Percentiles rank a stretch among this genome's conserved stretches.
phyloP scores from a whole-genome alignment of 306 rosid genomes.

The Glycine tomentella region DNA sequence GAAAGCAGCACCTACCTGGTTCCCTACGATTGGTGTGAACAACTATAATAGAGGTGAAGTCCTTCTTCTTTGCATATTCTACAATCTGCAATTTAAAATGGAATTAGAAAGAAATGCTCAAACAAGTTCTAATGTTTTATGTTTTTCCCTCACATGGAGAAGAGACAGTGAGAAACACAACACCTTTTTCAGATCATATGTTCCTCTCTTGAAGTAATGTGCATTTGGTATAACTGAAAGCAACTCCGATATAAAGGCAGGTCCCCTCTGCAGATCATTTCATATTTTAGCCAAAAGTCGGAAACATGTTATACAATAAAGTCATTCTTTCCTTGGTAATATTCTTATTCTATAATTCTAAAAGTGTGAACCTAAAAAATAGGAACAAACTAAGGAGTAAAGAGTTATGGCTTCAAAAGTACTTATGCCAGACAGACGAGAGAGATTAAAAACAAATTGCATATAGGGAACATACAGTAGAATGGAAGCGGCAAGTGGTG shows the following conservation, averaged over 20 bases:
- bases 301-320: conserved; percentile 1
- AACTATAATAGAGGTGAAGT: conserved; percentile 85
- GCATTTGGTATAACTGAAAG: conserved; percentile 88
- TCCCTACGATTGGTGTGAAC: conserved; percentile 94
- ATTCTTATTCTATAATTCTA: background rate
- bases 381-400: conserved; percentile 3
- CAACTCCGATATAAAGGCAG: conserved; percentile 81
- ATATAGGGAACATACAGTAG: conserved; percentile 59
- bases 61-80: conserved; percentile 88
- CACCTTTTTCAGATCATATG: conserved; percentile 94
- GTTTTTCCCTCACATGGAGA: background rate
- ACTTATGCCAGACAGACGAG: background rate
- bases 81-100: conserved; percentile 68
- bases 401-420: background rate
- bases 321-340: background rate
- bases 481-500: conserved; percentile 86
- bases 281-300: conserved; percentile 41
- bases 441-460: no score
- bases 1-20: conserved; percentile 68
- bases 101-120: conserved; percentile 22
- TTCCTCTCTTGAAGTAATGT: conserved; percentile 89
- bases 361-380: background rate
- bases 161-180: background rate
- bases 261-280: conserved; percentile 80
- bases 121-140: background rate